These are phyloP conservation scores for Diplodia corticola DNA, from an alignment of 2,329 filamentous ascomycete species.

Conservation along the genomic window DNA sequence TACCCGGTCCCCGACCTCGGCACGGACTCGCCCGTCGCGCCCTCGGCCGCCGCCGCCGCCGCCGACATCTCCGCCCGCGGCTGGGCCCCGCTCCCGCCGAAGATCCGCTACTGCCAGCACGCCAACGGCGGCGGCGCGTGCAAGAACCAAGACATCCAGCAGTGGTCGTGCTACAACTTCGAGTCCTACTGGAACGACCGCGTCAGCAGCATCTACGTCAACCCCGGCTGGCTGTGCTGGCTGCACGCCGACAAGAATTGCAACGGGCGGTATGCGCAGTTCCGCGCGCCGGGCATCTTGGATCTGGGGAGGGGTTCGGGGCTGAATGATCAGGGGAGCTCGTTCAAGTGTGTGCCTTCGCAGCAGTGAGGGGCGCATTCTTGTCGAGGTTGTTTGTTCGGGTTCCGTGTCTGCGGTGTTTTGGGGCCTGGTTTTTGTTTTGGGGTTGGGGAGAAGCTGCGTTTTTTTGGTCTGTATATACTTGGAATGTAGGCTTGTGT, in stretches of 20 bases:
- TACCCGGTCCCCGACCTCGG: neutral
- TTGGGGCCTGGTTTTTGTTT: too few relatives aligned
- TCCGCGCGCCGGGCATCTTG: neutral
- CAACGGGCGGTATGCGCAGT: neutral
- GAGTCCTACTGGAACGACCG: neutral
- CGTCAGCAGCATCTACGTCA: neutral
- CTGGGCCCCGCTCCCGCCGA: neutral
- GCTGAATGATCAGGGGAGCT: neutral
- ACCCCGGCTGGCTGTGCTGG: neutral
- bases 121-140: neutral
- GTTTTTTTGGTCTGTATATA: too few relatives aligned
- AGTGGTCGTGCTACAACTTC: neutral
- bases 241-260: neutral
- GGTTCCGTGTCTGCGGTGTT: too few relatives aligned
- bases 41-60: neutral
- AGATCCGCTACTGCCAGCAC: constrained; percentile 5
- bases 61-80: neutral
- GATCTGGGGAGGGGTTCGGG: neutral
- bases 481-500: too few relatives aligned
- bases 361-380: too few relatives aligned
- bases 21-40: neutral
- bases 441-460: too few relatives aligned
- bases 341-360: neutral
- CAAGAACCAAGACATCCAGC: neutral
- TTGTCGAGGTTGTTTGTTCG: too few relatives aligned